Evolutionary conservation across 768 basidiomycete species (phyloP), one percentile per base, ranked within the genome.

Genomic region (Lentinula guzmanii): DNA sequence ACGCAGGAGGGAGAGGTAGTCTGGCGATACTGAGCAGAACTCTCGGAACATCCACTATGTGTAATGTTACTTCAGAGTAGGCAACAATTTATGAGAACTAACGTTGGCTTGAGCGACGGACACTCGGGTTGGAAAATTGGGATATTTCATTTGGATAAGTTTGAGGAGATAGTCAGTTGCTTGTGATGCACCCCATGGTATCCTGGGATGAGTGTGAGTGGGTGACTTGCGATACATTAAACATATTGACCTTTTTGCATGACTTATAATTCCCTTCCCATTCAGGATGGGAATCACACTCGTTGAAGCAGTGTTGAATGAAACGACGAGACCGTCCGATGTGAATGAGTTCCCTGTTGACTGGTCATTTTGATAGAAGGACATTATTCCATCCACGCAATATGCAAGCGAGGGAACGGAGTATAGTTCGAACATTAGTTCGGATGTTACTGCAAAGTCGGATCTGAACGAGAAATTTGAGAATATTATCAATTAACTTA

Each of bases 391-490:
- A 69, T 99, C 97, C 61, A 97, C 78, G 58, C 91, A 92, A 74
- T 91, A 98, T 4, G 91, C 79, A 52, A 98, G 79, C 5, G 89
- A 86, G 1, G 96, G 95, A 4, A 89, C 93, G 4, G 81, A 80
- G 70, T 98, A 99, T 50, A 86, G 82, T 75, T 99, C 97, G 69
- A 99, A 99, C 75, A 99, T 85, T 34, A 99, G 86, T 69, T 99
- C 97, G 0, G 95, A 95, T 8, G 95, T 96, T 60, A 97, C 93
- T 95, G 68, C 24, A 33, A 37, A 5, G 2, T 55, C 34, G 41
- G 45, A 33, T 48, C 39, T n/a, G 53, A 46, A 61, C 5, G 42
- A 48, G 33, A 58, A 61, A 50, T 28, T 21, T 33, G 18, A 28
- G 28, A 21, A n/a, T 64, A 4, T 24, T 58, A 51, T 48, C 2